These are phyloP conservation scores for Podospora sp. DNA, from an alignment of 495 filamentous ascomycete species.

Conservation along the genomic window DNA sequence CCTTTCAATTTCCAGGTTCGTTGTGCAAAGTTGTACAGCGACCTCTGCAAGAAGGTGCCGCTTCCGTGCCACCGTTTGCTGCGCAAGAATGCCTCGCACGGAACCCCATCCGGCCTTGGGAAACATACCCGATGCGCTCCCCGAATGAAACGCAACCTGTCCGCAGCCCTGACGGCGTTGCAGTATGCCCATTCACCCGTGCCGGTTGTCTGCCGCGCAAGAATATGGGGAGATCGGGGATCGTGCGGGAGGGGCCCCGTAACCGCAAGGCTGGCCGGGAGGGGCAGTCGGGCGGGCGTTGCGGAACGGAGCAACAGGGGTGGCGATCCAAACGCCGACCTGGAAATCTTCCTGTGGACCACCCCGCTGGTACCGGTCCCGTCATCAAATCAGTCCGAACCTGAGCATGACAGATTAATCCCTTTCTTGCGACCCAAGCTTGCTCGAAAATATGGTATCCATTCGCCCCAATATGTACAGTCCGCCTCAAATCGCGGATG, in stretches of 20 bases:
- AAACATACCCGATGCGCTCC: neutral
- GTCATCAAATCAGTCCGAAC: neutral
- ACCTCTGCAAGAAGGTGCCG: neutral
- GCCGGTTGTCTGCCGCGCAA: neutral
- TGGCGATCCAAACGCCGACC: neutral
- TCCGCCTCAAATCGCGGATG: neutral
- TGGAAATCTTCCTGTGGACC: neutral
- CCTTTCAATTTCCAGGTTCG: constrained; percentile 17
- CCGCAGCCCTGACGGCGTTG: neutral
- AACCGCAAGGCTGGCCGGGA: neutral
- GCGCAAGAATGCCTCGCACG: neutral
- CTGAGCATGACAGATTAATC: neutral
- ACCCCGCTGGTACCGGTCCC: too few relatives aligned
- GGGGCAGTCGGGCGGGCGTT: neutral
- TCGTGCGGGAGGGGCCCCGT: neutral
- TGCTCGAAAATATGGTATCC: constrained; percentile 18
- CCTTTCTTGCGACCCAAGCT: neutral
- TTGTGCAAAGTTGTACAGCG: constrained; percentile 2
- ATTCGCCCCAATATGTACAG: constrained; percentile 15
- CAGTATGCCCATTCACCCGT: neutral
- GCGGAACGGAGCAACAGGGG: neutral
- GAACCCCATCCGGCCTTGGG: neutral
- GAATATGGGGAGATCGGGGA: neutral
- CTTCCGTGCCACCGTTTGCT: neutral
- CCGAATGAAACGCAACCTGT: neutral